phyloP scores from a whole-genome alignment of 2,329 filamentous ascomycete genomes.

The Fusarium buxicola region DNA sequence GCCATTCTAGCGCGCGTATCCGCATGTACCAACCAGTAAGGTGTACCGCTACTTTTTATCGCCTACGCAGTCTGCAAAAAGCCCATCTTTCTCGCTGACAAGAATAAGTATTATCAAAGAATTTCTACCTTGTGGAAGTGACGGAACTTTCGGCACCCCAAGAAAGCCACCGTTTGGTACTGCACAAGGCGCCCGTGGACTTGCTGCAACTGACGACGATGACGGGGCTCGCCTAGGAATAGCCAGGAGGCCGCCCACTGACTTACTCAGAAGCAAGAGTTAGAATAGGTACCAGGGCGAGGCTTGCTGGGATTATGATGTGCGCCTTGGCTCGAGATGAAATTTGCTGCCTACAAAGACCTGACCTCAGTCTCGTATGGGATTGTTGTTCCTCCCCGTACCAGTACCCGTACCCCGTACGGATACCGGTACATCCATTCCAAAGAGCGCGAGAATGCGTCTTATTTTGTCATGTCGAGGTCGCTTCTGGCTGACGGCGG shows the following conservation, averaged over 20 bases:
- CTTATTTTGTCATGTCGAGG: slow-evolving; percentile 8
- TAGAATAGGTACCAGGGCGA: not conserved
- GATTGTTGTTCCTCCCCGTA: too few relatives aligned
- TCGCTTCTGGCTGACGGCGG: slow-evolving; percentile 27
- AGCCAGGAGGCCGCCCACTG: slow-evolving; percentile 24
- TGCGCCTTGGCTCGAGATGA: slow-evolving; percentile 23
- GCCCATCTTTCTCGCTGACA: too few relatives aligned
- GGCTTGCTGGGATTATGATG: slow-evolving; percentile 23
- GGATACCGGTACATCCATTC: not conserved
- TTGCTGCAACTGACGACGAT: slow-evolving; percentile 13
- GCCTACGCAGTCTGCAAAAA: not conserved
- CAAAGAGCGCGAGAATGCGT: not conserved
- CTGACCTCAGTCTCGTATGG: too few relatives aligned
- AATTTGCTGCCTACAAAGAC: not conserved
- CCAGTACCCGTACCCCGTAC: not conserved
- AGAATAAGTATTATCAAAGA: not conserved
- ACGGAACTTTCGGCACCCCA: slow-evolving; percentile 17
- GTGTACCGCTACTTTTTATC: slow-evolving; percentile 14
- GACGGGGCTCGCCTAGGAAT: slow-evolving; percentile 28
- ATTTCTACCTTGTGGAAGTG: slow-evolving; percentile 2
- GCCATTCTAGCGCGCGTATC: slow-evolving; percentile 8
- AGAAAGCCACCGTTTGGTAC: not conserved
- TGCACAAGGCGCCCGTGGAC: slow-evolving; percentile 18
- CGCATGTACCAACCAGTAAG: not conserved
- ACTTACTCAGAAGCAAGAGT: slow-evolving; percentile 16